phyloP scores from a whole-genome alignment of 371 early-diverging fungal genomes.

The Zopfochytrium polystomum region DNA sequence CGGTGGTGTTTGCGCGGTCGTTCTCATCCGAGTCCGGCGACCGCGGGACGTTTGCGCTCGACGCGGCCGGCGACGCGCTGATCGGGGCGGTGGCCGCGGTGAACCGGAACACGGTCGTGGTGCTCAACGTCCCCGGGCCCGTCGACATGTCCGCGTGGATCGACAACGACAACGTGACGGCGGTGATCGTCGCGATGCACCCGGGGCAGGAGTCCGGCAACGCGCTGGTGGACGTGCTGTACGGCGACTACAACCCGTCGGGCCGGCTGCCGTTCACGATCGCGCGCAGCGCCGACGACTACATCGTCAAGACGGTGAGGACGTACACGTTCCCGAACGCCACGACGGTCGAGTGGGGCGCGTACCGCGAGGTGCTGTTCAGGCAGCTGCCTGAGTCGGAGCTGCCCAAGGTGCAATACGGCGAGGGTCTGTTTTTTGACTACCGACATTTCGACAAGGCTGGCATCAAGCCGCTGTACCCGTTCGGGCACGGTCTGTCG shows the following conservation, averaged over 20 bases:
- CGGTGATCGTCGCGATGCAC: slow-evolving; percentile 53
- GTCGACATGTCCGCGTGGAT: slow-evolving; percentile 52
- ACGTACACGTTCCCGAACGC: too few species aligned
- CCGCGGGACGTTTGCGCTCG: too few species aligned
- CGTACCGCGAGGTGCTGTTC: background rate
- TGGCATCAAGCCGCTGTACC: slow-evolving; percentile 50
- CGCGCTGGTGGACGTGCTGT: slow-evolving; percentile 58
- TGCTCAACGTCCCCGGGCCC: slow-evolving; percentile 56
- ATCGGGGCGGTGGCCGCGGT: slow-evolving; percentile 56
- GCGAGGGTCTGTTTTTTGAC: slow-evolving; percentile 55
- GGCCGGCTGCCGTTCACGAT: slow-evolving; percentile 62
- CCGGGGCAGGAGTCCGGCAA: slow-evolving; percentile 64
- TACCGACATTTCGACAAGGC: slow-evolving; percentile 61
- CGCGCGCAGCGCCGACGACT: slow-evolving; percentile 43
- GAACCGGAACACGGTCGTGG: slow-evolving; percentile 57
- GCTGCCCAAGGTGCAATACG: slow-evolving; percentile 41
- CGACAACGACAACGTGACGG: slow-evolving; percentile 50
- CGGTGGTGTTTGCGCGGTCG: too few species aligned
- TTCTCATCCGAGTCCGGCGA: too few species aligned
- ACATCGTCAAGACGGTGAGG: slow-evolving; percentile 3
- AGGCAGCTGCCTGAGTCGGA: background rate
- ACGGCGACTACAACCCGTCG: slow-evolving; percentile 60
- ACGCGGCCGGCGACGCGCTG: too few species aligned
- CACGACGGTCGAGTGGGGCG: background rate
- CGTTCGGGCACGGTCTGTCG: slow-evolving; percentile 61